phyloP scores from a whole-genome alignment of 192 early-diverging fungal species.

The Thoreauomyces humboldtii region DNA sequence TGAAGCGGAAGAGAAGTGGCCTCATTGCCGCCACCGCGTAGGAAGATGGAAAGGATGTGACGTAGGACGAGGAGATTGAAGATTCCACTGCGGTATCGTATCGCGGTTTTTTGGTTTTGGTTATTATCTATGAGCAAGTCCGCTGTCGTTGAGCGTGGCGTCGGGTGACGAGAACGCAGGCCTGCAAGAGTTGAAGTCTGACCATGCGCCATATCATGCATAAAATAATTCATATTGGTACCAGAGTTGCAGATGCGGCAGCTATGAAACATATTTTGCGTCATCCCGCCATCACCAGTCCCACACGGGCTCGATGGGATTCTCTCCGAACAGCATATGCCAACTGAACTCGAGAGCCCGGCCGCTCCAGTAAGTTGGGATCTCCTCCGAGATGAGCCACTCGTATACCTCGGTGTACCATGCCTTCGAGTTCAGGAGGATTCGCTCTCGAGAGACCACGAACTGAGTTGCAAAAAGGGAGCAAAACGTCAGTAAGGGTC shows the following conservation, averaged over 20 bases:
- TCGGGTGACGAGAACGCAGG: too few relatives aligned
- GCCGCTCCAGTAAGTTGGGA: neutral
- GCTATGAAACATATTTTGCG: neutral
- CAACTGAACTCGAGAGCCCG: neutral
- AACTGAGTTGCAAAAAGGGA: neutral
- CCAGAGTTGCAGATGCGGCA: neutral
- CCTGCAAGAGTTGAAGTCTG: too few relatives aligned
- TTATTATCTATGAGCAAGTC: too few relatives aligned
- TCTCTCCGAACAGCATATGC: constrained; percentile 6
- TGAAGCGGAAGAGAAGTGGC: too few relatives aligned
- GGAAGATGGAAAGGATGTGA: too few relatives aligned
- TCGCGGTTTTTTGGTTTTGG: too few relatives aligned
- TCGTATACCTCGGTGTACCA: neutral
- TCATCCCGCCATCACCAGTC: neutral
- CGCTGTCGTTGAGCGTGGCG: too few relatives aligned
- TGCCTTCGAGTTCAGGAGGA: neutral
- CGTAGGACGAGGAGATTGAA: too few relatives aligned
- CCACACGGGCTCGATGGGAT: neutral
- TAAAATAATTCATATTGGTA: too few relatives aligned
- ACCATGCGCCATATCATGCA: too few relatives aligned
- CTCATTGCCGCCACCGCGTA: too few relatives aligned
- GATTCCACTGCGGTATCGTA: too few relatives aligned
- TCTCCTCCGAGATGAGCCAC: constrained; percentile 1
- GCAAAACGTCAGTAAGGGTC: neutral
- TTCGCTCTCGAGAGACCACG: neutral